Evolutionary conservation across 2,329 filamentous ascomycete species (phyloP).

Genomic region (Myrmaecium sp.): DNA sequence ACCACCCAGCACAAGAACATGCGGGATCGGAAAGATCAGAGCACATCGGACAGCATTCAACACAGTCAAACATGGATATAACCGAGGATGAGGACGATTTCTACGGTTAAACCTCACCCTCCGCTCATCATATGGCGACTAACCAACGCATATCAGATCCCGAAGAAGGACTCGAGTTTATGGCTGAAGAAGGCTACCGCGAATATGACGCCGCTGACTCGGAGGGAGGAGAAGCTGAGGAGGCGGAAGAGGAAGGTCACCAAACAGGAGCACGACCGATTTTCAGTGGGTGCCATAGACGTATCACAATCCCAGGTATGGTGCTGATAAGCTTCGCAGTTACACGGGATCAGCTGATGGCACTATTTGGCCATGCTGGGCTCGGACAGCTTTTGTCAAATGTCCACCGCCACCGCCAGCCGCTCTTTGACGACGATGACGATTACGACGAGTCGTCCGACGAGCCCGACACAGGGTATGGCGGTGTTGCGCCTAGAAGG

Average conservation of each 20-base stretch:
- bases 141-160: slow-evolving; percentile 15
- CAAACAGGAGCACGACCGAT: slow-evolving; percentile 5
- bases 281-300: slow-evolving; percentile 14
- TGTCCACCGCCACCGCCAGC: slow-evolving; percentile 10
- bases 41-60: too few relatives aligned
- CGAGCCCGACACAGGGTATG: slow-evolving; percentile 20
- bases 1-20: too few relatives aligned
- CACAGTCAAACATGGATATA: too few relatives aligned
- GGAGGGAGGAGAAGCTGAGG: slow-evolving; percentile 17
- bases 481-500: slow-evolving; percentile 15
- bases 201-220: slow-evolving; percentile 9
- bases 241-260: slow-evolving; percentile 12
- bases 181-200: slow-evolving; percentile 8
- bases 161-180: slow-evolving; percentile 23
- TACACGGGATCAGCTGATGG: slow-evolving; percentile 34
- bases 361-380: slow-evolving; percentile 35
- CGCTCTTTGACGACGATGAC: slow-evolving; percentile 16
- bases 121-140: slow-evolving; percentile 1
- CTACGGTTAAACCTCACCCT: slow-evolving; percentile 12
- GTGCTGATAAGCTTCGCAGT: slow-evolving; percentile 15
- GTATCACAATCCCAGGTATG: slow-evolving; percentile 6
- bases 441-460: slow-evolving; percentile 23
- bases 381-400: slow-evolving; percentile 34
- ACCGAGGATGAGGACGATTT: slow-evolving; percentile 18
- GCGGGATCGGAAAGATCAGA: too few relatives aligned